A percentile compares a stretch with the other conserved stretches of the same genome.
Conservation (phyloP, 495 filamentous ascomycete genomes). For the Penicillium nucicola region DNA sequence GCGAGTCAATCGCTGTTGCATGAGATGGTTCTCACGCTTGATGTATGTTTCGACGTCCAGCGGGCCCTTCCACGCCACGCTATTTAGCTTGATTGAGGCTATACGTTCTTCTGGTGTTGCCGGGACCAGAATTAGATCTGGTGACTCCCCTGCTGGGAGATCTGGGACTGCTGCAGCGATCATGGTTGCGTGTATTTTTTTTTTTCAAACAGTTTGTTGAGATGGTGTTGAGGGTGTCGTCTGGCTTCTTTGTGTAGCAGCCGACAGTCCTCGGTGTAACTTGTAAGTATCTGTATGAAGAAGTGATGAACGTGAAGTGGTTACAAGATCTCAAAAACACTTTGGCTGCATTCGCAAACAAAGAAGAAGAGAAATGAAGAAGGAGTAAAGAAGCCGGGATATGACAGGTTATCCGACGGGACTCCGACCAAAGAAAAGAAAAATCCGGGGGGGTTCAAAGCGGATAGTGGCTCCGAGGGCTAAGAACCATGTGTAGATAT, state of each 20-base stretch:
- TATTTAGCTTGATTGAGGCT: slow-evolving; percentile 64
- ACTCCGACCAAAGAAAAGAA: slow-evolving; percentile 5
- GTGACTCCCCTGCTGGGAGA: slow-evolving; percentile 57
- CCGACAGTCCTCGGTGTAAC: too few relatives aligned
- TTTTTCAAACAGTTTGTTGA: not conserved
- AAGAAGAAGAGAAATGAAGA: slow-evolving; percentile 36
- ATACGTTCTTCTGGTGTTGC: slow-evolving; percentile 65
- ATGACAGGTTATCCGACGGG: too few relatives aligned
- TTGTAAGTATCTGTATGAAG: too few relatives aligned
- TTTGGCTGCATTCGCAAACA: too few relatives aligned
- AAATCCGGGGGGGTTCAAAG: slow-evolving; percentile 31
- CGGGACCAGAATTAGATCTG: slow-evolving; percentile 61
- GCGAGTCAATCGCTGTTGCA: slow-evolving; percentile 60
- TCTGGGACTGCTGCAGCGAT: slow-evolving; percentile 31
- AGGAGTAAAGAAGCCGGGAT: slow-evolving; percentile 23
- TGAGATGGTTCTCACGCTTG: slow-evolving; percentile 69
- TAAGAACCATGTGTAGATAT: not conserved
- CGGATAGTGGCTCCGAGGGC: not conserved
- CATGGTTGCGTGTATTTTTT: slow-evolving; percentile 16
- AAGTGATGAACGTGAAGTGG: not conserved
- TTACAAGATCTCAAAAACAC: not conserved
- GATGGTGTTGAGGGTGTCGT: not conserved
- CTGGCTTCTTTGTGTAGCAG: too few relatives aligned
- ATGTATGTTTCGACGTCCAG: slow-evolving; percentile 70
- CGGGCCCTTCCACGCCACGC: slow-evolving; percentile 66